Evolutionary conservation across 352 stramenopile species (phyloP).

Genomic region (Phytophthora pinifolia): DNA sequence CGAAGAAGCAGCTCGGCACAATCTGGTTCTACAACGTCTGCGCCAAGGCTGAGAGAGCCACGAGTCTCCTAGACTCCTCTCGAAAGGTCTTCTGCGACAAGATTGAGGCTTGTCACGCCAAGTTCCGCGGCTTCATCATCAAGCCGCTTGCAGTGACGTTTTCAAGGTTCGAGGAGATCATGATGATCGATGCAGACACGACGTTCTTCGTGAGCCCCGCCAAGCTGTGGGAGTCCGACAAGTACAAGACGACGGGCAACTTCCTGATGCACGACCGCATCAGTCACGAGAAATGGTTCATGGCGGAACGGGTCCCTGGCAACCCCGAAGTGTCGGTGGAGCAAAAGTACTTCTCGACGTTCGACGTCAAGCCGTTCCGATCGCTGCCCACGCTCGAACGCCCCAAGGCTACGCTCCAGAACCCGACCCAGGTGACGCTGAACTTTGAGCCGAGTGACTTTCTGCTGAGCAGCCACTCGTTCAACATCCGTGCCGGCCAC

Average conservation of each 20-base stretch:
- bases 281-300: slow-evolving; percentile 25
- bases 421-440: slow-evolving; percentile 16
- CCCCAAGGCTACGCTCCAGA: slow-evolving; percentile 16
- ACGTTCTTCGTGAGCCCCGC: slow-evolving; percentile 51
- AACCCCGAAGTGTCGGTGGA: slow-evolving; percentile 21
- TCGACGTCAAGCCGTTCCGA: slow-evolving; percentile 26
- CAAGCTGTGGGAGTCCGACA: slow-evolving; percentile 42
- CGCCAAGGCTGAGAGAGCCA: slow-evolving; percentile 14
- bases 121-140: slow-evolving; percentile 52
- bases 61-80: slow-evolving; percentile 22
- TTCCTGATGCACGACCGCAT: slow-evolving; percentile 65
- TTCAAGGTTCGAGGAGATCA: slow-evolving; percentile 58
- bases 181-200: slow-evolving; percentile 63
- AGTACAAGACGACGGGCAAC: slow-evolving; percentile 48
- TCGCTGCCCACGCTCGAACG: slow-evolving; percentile 22
- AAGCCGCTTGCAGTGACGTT: slow-evolving; percentile 50
- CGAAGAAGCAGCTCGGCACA: slow-evolving; percentile 26
- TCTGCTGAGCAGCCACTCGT: slow-evolving; percentile 33
- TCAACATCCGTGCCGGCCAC: slow-evolving; percentile 37
- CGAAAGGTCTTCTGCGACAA: slow-evolving; percentile 45
- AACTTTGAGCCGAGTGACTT: slow-evolving; percentile 33
- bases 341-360: slow-evolving; percentile 32
- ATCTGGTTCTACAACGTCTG: slow-evolving; percentile 37
- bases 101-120: slow-evolving; percentile 39
- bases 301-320: slow-evolving; percentile 24